These are phyloP conservation scores for Cornus kousa DNA, from an alignment of 148 eudicot genomes.

Conservation along the genomic window DNA sequence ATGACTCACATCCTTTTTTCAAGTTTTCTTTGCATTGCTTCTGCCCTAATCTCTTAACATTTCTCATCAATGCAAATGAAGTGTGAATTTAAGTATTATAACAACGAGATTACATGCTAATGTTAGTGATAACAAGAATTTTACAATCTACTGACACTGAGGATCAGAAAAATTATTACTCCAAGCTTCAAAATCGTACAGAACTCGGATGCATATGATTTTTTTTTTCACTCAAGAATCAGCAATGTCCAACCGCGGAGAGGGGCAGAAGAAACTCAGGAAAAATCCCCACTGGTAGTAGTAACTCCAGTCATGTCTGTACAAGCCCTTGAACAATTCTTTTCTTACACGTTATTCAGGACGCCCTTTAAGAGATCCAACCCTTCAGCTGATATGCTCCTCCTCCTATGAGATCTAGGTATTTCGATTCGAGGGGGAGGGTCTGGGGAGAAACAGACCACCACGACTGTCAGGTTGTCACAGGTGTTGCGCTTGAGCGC, in stretches of 20 bases:
- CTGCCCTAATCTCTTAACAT: too few species aligned
- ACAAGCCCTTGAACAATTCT: not conserved
- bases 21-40: too few species aligned
- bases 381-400: conserved; percentile 63
- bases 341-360: conserved; percentile 27
- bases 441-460: conserved; percentile 50
- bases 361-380: conserved; percentile 53
- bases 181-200: not conserved
- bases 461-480: conserved; percentile 55
- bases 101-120: not conserved
- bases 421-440: conserved; percentile 50
- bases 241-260: not conserved
- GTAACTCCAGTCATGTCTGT: not conserved
- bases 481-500: conserved; percentile 51
- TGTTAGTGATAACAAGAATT: not conserved
- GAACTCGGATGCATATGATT: not conserved
- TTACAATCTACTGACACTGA: not conserved
- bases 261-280: not conserved
- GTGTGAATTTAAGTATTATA: not conserved
- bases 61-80: too few species aligned
- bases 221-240: not conserved
- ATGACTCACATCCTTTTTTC: too few species aligned
- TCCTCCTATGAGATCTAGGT: conserved; percentile 34
- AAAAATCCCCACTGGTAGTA: not conserved
- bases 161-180: not conserved